phyloP scores from a whole-genome alignment of 495 filamentous ascomycete species.

The Astrothelium subdiscretum region DNA sequence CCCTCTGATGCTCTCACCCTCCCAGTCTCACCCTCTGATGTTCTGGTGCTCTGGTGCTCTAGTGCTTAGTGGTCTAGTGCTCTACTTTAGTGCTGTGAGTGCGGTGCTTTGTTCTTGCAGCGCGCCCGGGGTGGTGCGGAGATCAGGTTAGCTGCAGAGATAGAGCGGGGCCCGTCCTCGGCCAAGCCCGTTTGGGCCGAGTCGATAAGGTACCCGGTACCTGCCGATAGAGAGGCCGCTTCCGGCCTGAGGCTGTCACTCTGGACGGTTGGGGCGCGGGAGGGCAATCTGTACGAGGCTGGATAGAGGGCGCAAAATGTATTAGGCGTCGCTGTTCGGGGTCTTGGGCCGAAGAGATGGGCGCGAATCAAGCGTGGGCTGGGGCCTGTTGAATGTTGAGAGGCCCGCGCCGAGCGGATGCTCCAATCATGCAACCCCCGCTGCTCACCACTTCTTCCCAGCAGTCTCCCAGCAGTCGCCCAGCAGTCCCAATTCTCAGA shows the following conservation, averaged over 20 bases:
- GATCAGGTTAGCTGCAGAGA: not conserved
- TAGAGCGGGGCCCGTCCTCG: constrained; percentile 1
- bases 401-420: not conserved
- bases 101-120: not conserved
- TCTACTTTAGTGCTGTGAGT: not conserved
- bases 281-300: not conserved
- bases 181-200: not conserved
- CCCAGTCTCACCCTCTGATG: too few relatives aligned
- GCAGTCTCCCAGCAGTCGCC: too few relatives aligned
- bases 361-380: not conserved
- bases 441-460: not conserved
- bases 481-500: not conserved
- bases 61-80: too few relatives aligned
- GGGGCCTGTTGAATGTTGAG: not conserved
- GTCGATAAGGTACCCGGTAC: constrained; percentile 1
- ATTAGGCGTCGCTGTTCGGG: too few relatives aligned
- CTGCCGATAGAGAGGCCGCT: not conserved
- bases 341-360: not conserved
- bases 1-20: too few relatives aligned
- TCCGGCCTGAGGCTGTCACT: too few relatives aligned
- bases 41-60: too few relatives aligned
- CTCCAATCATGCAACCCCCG: not conserved
- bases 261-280: too few relatives aligned
- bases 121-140: not conserved
- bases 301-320: too few relatives aligned